These are phyloP conservation scores for Flueggea neowawraea DNA, from an alignment of 441 rosid species.

Conservation along the genomic window DNA sequence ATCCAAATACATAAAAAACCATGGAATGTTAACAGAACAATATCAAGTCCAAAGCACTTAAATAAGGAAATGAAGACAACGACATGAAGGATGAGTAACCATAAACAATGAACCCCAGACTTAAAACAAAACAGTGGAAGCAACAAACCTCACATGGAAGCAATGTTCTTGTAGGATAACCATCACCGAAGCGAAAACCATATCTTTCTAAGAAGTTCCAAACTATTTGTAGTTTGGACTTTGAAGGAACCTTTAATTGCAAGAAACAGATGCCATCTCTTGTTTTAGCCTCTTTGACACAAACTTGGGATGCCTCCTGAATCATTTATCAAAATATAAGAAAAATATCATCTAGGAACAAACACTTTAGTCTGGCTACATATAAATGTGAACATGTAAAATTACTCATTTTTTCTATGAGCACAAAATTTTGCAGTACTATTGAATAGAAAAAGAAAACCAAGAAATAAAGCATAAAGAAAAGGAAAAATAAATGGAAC, in stretches of 20 bases:
- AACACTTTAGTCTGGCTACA: neutral
- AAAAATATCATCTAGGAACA: neutral
- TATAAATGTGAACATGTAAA: no score
- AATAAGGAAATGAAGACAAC: neutral
- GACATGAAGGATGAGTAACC: neutral
- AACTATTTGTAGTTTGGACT: constrained; percentile 26
- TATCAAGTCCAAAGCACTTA: neutral
- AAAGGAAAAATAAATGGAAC: no score
- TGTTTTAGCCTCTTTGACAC: constrained; percentile 46
- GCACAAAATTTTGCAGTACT: no score
- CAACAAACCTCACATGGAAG: constrained; percentile 91
- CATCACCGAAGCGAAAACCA: constrained; percentile 81
- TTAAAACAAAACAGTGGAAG: constrained; percentile 11
- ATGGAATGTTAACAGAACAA: neutral
- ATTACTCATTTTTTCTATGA: no score
- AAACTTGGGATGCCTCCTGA: constrained; percentile 70
- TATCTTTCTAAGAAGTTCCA: constrained; percentile 94
- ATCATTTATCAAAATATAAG: constrained; percentile 6
- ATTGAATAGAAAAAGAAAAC: no score
- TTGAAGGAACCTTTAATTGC: constrained; percentile 70
- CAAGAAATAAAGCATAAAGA: no score
- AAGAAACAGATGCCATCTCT: constrained; percentile 63
- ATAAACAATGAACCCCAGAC: neutral
- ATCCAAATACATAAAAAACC: neutral
- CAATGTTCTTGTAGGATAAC: constrained; percentile 39